Evolutionary conservation across 2,329 filamentous ascomycete species (phyloP), one percentile per base, ranked within the genome.

Genomic region (Aspergillus carbonarius): DNA sequence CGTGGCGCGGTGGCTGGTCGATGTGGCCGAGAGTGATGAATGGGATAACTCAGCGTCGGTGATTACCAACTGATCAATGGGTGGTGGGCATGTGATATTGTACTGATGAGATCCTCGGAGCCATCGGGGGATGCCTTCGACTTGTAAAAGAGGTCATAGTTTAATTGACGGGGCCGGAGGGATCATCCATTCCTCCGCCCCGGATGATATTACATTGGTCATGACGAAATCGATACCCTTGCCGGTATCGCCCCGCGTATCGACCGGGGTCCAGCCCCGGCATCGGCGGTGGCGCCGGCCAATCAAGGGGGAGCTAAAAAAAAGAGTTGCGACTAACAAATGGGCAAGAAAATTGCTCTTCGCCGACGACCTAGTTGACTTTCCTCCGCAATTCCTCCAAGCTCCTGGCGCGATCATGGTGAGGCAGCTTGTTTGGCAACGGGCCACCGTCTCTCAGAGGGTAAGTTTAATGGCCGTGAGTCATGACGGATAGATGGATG

Each of bases 1-100:
- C 60, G 76, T 84, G 7, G 81, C 79, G 8, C 65, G 60, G 15
- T 84, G 79, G 66, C 63, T 83, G 63, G 73, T 83, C 3, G 72
- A 78, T 55, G 79, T 75, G 2, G 74, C 73, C 0, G 78, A 79
- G 67, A 73, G 65, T 30, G 63, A 65, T 2, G 68, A 74, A 7
- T 83, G 78, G 76, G 73, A 80, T 63, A 69, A 75, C 6, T 74
- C 55, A 37, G 74, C 79, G 1, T 81, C 81, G 4, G 79, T 83
- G 2, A 76, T 84, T 55, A 73, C 77, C 13, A 81, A 81, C 59
- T 78, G 67, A 73, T 65, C 32, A 62, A 65, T 3, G 67, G 74
- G 7, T 83, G 78, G 23, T 23, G 23, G 5, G 5, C 5, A 23
- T 23, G 23, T 23, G 5, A 5, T 23, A 23, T 23, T 23, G 23